Percentiles rank a stretch among this genome's conserved stretches.
Conservation (phyloP, 2,329 filamentous ascomycete genomes). For the Verticillium alfalfae region DNA sequence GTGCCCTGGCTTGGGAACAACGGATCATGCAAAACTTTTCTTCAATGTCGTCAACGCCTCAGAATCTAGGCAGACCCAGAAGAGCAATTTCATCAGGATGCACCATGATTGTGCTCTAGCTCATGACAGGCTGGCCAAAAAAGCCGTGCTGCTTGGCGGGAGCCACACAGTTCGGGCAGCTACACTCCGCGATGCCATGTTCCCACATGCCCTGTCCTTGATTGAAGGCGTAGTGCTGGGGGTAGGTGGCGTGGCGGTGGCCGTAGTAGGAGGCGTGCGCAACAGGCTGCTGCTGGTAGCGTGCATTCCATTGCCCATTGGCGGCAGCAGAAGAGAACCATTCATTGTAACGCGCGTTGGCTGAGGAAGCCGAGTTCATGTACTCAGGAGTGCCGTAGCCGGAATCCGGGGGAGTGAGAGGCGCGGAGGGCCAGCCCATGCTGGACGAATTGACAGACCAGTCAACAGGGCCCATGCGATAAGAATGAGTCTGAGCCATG, state of each 20-base stretch:
- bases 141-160: constrained; percentile 41
- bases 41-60: neutral
- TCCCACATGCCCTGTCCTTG: constrained; percentile 43
- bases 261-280: constrained; percentile 30
- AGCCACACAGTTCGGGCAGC: constrained; percentile 38
- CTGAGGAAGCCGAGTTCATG: constrained; percentile 46
- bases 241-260: constrained; percentile 28
- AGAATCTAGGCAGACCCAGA: neutral
- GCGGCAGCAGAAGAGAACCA: constrained; percentile 43
- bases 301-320: constrained; percentile 34
- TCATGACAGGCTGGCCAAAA: constrained; percentile 52
- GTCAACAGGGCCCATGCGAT: constrained; percentile 20
- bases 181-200: constrained; percentile 42
- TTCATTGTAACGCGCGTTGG: constrained; percentile 51
- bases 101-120: constrained; percentile 24
- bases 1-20: constrained; percentile 5
- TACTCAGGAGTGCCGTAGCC: constrained; percentile 59
- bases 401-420: constrained; percentile 55
- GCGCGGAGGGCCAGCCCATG: constrained; percentile 23
- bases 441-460: constrained; percentile 5
- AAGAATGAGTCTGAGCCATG: constrained; percentile 26
- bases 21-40: neutral
- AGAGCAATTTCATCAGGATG: neutral
- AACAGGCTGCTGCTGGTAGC: constrained; percentile 35
- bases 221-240: constrained; percentile 38